Evolutionary conservation across 2,329 filamentous ascomycete species (phyloP), one percentile per base, ranked within the genome.

Genomic region (Fusarium albidum): DNA sequence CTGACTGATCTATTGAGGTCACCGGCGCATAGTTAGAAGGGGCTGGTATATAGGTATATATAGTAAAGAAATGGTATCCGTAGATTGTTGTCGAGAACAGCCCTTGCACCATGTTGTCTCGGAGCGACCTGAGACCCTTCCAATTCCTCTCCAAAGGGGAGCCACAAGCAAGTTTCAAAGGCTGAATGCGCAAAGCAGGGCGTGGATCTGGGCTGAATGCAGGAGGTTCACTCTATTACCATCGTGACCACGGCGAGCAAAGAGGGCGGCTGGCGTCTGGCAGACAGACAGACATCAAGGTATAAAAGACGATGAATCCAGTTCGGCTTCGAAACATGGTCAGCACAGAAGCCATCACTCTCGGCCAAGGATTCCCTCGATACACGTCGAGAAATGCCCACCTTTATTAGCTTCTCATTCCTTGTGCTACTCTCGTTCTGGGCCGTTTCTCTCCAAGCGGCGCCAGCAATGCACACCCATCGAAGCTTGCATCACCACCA

Each of bases 401-500:
- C 52, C 15, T 50, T 53, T 34, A 60, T 53, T 34, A 60, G 45
- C 13, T 29, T 56, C 6, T 55, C 67, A 25, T 50, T 61, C 28
- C 60, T 53, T 35, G 18, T 65, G 10, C 33, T 58, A 50, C 42
- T 68, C 26, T 59, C 63, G 31, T 37, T 66, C 27, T 67, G 67
- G 56, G 52, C 62, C 32, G 51, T 63, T 13, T 45, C 59, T 18
- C 48, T 64, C 3, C 47, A 69, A 17, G 69, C 68, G 14, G 67
- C 63, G 21, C 69, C 69, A 14, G 43, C 65, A 10, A 48, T 52
- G 45, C 58, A 61, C n/a, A 55, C 49, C 33, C 63, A 67, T 45
- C 57, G 45, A 40, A 27, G 26, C 9, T 18, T 59, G 26, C 61
- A 68, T 35, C 65, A 65, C 68, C 52, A 73, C 64, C 50, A 53